Conservation (phyloP, 768 basidiomycete species). For the Cystobasidiopsis lactophilus region DNA sequence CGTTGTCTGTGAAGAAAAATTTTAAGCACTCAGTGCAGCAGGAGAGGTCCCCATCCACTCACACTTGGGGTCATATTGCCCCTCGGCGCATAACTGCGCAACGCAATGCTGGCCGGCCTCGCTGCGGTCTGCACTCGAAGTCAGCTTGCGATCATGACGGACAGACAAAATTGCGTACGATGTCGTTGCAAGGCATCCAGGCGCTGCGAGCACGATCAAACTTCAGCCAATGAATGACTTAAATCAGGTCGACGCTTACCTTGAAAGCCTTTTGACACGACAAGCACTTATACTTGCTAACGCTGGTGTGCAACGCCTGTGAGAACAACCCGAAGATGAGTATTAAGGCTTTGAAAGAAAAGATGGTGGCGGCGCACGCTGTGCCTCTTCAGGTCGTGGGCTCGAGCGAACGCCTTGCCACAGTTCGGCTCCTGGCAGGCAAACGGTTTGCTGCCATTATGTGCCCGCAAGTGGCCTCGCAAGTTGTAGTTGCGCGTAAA, state of each 20-base stretch:
- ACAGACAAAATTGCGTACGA: neutral
- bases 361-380: neutral
- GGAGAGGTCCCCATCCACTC: too few species aligned
- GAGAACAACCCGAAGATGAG: too few species aligned
- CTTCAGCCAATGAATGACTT: too few species aligned
- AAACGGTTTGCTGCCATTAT: neutral
- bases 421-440: neutral
- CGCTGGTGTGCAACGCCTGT: neutral
- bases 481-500: constrained; percentile 12
- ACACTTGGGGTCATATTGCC: too few species aligned
- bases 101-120: constrained; percentile 1
- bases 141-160: neutral
- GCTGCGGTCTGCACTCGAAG: neutral
- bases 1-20: too few species aligned
- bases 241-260: too few species aligned
- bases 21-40: too few species aligned
- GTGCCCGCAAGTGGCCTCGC: constrained; percentile 9
- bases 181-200: constrained; percentile 1
- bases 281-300: constrained; percentile 2
- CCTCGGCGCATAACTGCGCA: neutral
- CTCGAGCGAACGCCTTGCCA: constrained; percentile 7
- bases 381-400: constrained; percentile 11
- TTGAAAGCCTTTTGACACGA: constrained; percentile 2
- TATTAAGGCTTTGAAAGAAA: neutral
- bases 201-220: neutral